A percentile compares a stretch with the other conserved stretches of the same genome.
These are phyloP conservation scores for Monilinia polystroma DNA, from an alignment of 2,329 filamentous ascomycete species.

Conservation along the genomic window DNA sequence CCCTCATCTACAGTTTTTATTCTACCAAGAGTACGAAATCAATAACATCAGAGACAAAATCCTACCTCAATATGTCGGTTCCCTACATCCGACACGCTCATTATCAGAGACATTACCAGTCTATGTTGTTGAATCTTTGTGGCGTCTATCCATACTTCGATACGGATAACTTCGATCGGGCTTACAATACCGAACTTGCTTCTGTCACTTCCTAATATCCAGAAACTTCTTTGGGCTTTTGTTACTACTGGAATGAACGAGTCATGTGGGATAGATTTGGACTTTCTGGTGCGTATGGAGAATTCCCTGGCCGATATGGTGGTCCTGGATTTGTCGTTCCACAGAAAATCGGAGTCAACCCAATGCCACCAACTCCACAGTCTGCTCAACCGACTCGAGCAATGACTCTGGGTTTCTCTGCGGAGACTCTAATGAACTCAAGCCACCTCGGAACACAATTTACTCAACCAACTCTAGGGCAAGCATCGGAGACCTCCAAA, in stretches of 20 bases:
- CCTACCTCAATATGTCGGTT: background rate
- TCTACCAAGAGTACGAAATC: background rate
- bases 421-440: background rate
- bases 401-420: background rate
- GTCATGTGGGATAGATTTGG: slow-evolving; percentile 9
- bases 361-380: background rate
- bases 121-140: slow-evolving; percentile 3
- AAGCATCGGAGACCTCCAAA: background rate
- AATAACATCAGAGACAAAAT: background rate
- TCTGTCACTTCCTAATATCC: background rate
- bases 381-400: background rate
- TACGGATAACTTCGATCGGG: slow-evolving; percentile 10
- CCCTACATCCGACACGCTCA: background rate
- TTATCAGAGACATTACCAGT: slow-evolving; percentile 16
- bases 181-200: slow-evolving; percentile 3
- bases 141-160: slow-evolving; percentile 2
- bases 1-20: background rate
- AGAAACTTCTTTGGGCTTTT: background rate
- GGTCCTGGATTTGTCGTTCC: background rate
- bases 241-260: slow-evolving; percentile 11
- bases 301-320: slow-evolving; percentile 9
- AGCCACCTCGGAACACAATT: background rate
- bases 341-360: background rate
- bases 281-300: slow-evolving; percentile 1
- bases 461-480: background rate